Evolutionary conservation across 352 stramenopile genomes (phyloP), one percentile per base, ranked within the genome.

Genomic region (Aphanomyces cochlioides): DNA sequence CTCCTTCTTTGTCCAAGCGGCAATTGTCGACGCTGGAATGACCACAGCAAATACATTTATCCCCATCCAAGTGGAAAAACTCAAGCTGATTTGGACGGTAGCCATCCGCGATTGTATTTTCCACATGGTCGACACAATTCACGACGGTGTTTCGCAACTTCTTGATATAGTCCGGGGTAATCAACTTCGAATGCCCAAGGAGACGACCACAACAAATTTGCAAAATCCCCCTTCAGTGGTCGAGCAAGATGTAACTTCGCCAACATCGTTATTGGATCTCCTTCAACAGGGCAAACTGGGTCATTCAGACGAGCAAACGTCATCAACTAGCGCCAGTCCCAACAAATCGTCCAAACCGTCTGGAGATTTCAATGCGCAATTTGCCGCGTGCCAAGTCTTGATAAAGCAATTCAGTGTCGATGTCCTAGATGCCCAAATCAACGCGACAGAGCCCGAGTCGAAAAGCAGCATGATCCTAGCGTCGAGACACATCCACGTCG

Each of bases 41-140:
- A 56, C 39, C 5, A 21, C 59, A 61, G 7, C 54, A 7, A 39
- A 61, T 17, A 39, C 39, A 13, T 38, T 45, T 34, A 17, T 67
- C 4, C 86, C 86, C 1, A 92, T 93, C 38, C 86, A 93, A 79
- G 77, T 93, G 1, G 84, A 93, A 50, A 84, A 85, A 0, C 90
- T 92, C 82, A 89, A 88, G 58, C 69, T 94, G 2, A 63, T 92
- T 6, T 94, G 87, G 87, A 92, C 84, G 1, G 72, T 94, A 47
- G 80, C 89, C 66, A 90, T 84, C 15, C 79, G 87, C 37, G 85
- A 94, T 63, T 78, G 75, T 7, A 74, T 86, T 0, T 91, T 90
- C 56, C 84, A 92, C 63, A 90, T 90, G 75, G 77, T 87, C 8
- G 75, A 80, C 0, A 80, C 87, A 1, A 79, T 77, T 0, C 48